Base-by-base conservation (phyloP, 345 rosid species). In the Balakata baccata region DNA sequence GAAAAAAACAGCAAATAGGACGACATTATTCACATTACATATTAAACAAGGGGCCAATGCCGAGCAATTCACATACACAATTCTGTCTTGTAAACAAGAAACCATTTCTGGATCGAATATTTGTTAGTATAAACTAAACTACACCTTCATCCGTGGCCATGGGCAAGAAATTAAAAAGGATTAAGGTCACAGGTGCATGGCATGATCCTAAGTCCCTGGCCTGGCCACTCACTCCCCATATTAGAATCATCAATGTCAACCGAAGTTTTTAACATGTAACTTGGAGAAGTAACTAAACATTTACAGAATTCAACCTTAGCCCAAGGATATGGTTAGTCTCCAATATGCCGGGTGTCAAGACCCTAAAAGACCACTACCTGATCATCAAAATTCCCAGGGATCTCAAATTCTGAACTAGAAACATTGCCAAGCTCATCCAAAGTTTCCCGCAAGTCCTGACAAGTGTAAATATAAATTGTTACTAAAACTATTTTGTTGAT, bases 341-440 rank as follows among this genome's bases (percentile, higher is more conserved):
- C 75, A 63, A 71, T 37, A 75, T 60, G 76, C 57, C n/a, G 2
- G 41, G 73, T 69, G 64, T 71, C 70, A 73, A 58, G 69, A 64
- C 64, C 56, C 53, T 68, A 64, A 72, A 77, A 68, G 74, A 70
- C 64, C 68, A 75, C 61, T 71, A 81, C 86, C 84, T 86, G 89
- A 64, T 83, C 85, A 20, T 86, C 86, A 66, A 83, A 86, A 78
- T 67, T 66, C 37, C 79, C 76, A 14, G 86, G 85, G 41, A 86
- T 83, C 74, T 86, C 89, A 71, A 86, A 86, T 60, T 83, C 89
- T 66, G 86, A 83, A 47, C 85, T 81, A 1, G 89, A 81, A 68
- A 81, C 84, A 69, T 71, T 74, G 14, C 77, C 85, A 11, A 83
- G 81, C 78, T 83, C 89, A 62, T 83, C 81, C 65, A 86, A 50